Evolutionary conservation across 768 basidiomycete species (phyloP).

Genomic region (Candolleomyces efflorescens): DNA sequence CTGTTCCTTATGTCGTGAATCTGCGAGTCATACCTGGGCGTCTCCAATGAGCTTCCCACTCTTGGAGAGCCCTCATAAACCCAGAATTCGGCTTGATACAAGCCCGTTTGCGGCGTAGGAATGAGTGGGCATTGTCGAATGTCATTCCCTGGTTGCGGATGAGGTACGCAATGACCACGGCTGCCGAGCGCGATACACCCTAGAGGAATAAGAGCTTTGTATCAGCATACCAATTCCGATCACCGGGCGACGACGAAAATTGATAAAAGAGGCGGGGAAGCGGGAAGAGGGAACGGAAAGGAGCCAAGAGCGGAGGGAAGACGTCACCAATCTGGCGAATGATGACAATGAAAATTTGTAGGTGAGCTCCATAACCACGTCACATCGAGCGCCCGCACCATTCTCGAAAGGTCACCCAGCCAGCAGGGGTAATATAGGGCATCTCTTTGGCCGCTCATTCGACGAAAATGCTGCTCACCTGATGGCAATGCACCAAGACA

Average conservation of each 20-base stretch:
- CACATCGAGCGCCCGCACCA: too few species aligned
- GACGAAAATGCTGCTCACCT: slow-evolving; percentile 41
- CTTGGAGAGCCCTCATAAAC: slow-evolving; percentile 55
- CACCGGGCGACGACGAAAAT: background rate
- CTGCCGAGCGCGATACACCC: slow-evolving; percentile 76
- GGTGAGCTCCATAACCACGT: background rate
- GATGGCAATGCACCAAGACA: slow-evolving; percentile 78
- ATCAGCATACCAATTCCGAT: background rate
- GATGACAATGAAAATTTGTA: too few species aligned
- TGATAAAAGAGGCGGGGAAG: background rate
- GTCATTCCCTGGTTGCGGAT: slow-evolving; percentile 72
- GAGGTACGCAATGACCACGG: slow-evolving; percentile 79
- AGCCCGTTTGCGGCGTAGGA: slow-evolving; percentile 60
- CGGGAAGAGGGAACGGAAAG: background rate
- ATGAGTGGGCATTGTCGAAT: slow-evolving; percentile 58
- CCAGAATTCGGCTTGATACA: slow-evolving; percentile 79
- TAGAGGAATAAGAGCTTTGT: slow-evolving; percentile 19
- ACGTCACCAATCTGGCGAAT: too few species aligned
- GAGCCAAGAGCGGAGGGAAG: too few species aligned
- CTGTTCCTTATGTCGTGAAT: slow-evolving; percentile 16
- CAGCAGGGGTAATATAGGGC: background rate
- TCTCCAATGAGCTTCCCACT: slow-evolving; percentile 44
- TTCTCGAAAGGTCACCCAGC: too few species aligned
- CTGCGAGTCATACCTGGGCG: slow-evolving; percentile 16
- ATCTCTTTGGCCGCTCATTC: background rate